These are phyloP conservation scores for Fusarium veterinarium DNA, from an alignment of 2,329 filamentous ascomycete species.

Conservation along the genomic window DNA sequence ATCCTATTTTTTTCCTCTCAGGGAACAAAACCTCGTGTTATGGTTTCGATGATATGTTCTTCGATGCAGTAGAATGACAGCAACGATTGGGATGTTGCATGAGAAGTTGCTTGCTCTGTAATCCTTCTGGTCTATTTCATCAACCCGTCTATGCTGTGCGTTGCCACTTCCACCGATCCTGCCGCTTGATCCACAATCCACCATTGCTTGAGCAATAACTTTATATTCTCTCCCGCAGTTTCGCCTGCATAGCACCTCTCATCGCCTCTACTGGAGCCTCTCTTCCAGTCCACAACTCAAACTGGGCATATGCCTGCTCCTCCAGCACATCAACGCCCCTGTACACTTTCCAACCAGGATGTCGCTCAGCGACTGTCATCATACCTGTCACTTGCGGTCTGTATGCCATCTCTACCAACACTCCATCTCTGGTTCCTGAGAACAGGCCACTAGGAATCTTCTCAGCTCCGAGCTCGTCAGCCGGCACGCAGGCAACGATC, in stretches of 20 bases:
- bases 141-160: too few species aligned
- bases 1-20: too few species aligned
- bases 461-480: not conserved
- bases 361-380: not conserved
- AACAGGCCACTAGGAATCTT: not conserved
- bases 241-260: not conserved
- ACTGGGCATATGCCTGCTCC: conserved; percentile 9
- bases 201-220: rapidly evolving
- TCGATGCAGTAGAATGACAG: too few species aligned
- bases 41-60: too few species aligned
- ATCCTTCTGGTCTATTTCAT: too few species aligned
- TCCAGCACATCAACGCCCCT: not conserved
- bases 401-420: conserved; percentile 3
- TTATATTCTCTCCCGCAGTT: not conserved
- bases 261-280: not conserved
- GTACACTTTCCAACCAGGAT: not conserved
- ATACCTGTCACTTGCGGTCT: conserved; percentile 3
- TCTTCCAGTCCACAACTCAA: not conserved
- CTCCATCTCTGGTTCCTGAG: not conserved
- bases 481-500: not conserved
- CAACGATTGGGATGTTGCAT: too few species aligned
- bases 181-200: too few species aligned
- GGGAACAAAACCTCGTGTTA: too few species aligned
- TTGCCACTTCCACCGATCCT: too few species aligned
- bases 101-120: too few species aligned